Base-by-base conservation (phyloP, 768 basidiomycete genomes). In the Tubosaeta sp. region DNA sequence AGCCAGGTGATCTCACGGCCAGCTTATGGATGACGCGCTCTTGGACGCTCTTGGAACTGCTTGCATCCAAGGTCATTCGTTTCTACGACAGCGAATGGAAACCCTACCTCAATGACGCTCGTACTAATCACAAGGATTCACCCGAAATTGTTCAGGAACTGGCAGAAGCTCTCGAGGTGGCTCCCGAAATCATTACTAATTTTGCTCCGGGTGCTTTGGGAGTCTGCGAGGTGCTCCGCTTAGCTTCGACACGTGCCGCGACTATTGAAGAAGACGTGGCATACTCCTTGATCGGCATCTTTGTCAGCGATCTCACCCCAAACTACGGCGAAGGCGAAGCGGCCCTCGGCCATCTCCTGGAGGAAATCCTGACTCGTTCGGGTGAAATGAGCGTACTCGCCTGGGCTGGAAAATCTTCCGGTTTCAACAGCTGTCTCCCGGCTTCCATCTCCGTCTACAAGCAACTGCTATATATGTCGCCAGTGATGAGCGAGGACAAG, bases 1-100 rank as follows among this genome's bases (percentile, higher is more conserved):
- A 32, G 18, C 48, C 48, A 3, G 42, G 48, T 31, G 44, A 45
- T 38, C 53, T 54, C 12, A 13, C 38, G 22, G 31, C 22, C 22
- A 54, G 49, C 9, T 9, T 51, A 14, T 55, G 53, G 53, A 47
- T 55, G 50, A 52, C 41, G 14, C 53, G 53, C 9, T 50, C 50
- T n/a, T 55, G 53, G 53, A 52, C 53, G 11, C 53, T 51, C 44
- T 36, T 52, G 36, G 55, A 56, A 42, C 27, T 56, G 2, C 39
- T 56, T 14, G 51, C 55, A 39, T 47, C 53, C 34, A 55, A 39
- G 36, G 35, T 51, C 25, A 54, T 54, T 42, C 53, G 53, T 13
- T 51, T 54, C 18, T 54, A 51, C 12, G 49, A 54, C 21, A 27
- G 50, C 24, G 50, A 52, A 31, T 55, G 53, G 53, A 46, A 32